Percentiles rank a stretch among this genome's conserved stretches.
These are phyloP conservation scores for Wallacemonas sp. DNA, from an alignment of 208 protist species.

Conservation along the genomic window DNA sequence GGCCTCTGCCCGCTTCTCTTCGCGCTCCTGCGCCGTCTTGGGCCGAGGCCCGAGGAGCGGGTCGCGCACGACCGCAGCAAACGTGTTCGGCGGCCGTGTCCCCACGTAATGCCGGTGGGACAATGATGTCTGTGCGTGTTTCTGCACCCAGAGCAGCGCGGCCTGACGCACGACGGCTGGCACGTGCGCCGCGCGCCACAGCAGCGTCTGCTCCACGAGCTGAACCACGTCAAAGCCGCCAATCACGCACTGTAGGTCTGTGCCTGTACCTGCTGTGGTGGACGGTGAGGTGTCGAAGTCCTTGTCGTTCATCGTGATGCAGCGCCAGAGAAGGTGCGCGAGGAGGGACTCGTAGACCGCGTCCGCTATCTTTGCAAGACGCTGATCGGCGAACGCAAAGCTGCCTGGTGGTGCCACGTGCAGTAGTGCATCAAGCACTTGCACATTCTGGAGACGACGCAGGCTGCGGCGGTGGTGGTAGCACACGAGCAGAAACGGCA, in stretches of 20 bases:
- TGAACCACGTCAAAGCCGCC: conserved; percentile 11
- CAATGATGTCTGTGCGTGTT: background rate
- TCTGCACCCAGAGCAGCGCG: conserved; percentile 21
- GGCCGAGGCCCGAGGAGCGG: conserved; percentile 4
- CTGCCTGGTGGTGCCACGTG: conserved; percentile 14
- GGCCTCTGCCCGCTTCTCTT: background rate
- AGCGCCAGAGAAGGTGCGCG: conserved; percentile 25
- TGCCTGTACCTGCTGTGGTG: no score
- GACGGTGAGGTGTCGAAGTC: background rate
- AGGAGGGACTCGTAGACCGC: conserved; percentile 18
- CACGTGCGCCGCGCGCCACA: conserved; percentile 13
- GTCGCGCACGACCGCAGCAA: background rate
- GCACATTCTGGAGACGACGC: conserved; percentile 20
- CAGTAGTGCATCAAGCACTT: conserved; percentile 31
- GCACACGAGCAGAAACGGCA: conserved; percentile 23
- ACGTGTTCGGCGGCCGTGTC: background rate
- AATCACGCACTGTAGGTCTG: background rate
- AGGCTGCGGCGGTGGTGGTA: conserved; percentile 30
- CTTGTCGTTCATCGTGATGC: conserved; percentile 16
- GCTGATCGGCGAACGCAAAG: background rate
- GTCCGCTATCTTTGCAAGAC: background rate
- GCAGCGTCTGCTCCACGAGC: conserved; percentile 17
- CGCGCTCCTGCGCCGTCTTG: background rate
- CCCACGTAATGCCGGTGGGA: background rate
- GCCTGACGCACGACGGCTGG: conserved; percentile 11